These are phyloP conservation scores for Pseudogymnoascus destructans DNA, from an alignment of 2,329 filamentous ascomycete species.

Conservation along the genomic window DNA sequence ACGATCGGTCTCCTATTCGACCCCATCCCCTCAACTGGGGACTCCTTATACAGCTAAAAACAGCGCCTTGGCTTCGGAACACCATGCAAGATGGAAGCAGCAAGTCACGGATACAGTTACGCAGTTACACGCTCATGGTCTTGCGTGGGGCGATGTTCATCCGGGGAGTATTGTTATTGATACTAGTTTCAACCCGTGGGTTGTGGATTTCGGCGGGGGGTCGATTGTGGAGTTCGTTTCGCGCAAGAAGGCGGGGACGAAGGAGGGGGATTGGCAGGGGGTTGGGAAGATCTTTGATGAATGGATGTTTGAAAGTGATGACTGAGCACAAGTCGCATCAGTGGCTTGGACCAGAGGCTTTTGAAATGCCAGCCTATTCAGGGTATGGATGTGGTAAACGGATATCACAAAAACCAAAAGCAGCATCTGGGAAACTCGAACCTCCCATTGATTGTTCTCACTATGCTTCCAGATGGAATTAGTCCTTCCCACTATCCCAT, in stretches of 20 bases:
- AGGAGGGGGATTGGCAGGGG: slow-evolving; percentile 14
- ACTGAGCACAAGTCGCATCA: neutral
- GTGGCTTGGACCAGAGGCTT: neutral
- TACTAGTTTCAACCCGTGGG: slow-evolving; percentile 14
- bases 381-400: neutral
- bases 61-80: slow-evolving; percentile 8
- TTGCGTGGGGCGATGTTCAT: slow-evolving; percentile 19
- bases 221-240: slow-evolving; percentile 15
- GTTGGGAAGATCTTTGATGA: slow-evolving; percentile 13
- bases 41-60: slow-evolving; percentile 11
- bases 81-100: slow-evolving; percentile 14
- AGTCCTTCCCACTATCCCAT: too few species aligned
- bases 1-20: slow-evolving; percentile 15
- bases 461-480: neutral
- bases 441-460: neutral
- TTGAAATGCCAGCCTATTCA: neutral
- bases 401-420: neutral
- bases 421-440: too few species aligned
- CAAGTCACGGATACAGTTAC: slow-evolving; percentile 14
- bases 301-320: neutral
- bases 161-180: slow-evolving; percentile 18
- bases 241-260: slow-evolving; percentile 14
- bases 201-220: slow-evolving; percentile 18
- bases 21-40: slow-evolving; percentile 13
- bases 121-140: slow-evolving; percentile 14